Conservation (phyloP, 164 flowering plant species). For the Piper longum region DNA sequence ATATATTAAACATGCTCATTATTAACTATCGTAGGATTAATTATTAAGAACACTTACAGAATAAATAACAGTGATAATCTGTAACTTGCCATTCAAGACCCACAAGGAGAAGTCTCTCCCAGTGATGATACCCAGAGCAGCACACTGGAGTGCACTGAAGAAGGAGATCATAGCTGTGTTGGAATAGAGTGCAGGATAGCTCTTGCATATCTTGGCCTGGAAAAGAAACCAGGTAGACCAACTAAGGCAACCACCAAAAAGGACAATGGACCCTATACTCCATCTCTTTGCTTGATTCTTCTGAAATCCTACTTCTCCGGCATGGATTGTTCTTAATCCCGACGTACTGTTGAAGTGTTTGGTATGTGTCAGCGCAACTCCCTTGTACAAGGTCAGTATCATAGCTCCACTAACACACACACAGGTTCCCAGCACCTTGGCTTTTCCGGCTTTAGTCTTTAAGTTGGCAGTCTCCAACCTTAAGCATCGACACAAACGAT, state of each 20-base stretch:
- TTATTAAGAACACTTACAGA: constrained; percentile 32
- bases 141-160: constrained; percentile 56
- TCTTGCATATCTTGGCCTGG: constrained; percentile 43
- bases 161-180: constrained; percentile 58
- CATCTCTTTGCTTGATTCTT: constrained; percentile 22
- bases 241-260: constrained; percentile 29
- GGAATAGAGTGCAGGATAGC: constrained; percentile 50
- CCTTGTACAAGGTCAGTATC: constrained; percentile 53
- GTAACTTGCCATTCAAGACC: constrained; percentile 37
- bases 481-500: neutral
- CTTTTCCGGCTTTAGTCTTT: constrained; percentile 43
- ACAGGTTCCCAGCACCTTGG: constrained; percentile 51
- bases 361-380: constrained; percentile 28
- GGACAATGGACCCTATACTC: constrained; percentile 45
- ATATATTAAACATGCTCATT: too few relatives aligned
- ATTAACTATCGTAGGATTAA: too few relatives aligned
- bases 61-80: constrained; percentile 40
- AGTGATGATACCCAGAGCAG: constrained; percentile 21
- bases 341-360: constrained; percentile 6
- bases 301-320: constrained; percentile 2
- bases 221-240: constrained; percentile 89
- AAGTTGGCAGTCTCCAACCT: constrained; percentile 60
- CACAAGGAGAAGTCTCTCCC: constrained; percentile 34
- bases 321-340: constrained; percentile 2
- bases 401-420: constrained; percentile 58